Evolutionary conservation across 2,329 filamentous ascomycete species (phyloP).

Genomic region (Thelonectria blattea): DNA sequence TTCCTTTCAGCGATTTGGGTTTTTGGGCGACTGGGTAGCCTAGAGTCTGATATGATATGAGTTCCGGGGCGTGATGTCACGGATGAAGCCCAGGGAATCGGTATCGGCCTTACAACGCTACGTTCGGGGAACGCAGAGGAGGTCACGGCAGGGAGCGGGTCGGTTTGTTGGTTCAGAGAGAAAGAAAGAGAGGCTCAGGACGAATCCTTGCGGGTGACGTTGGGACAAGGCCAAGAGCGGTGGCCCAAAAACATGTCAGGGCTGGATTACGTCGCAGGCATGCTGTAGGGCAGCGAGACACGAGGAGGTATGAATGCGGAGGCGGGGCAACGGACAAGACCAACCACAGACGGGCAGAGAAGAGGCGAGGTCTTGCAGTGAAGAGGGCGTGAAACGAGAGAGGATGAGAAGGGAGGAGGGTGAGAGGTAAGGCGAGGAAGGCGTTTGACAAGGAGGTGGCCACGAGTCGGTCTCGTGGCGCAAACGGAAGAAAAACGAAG

Average conservation of each 20-base stretch:
- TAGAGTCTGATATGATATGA: conserved; percentile 9
- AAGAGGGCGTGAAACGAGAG: conserved; percentile 6
- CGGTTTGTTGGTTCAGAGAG: neutral
- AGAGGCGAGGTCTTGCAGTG: neutral
- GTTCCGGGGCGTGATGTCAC: conserved; percentile 9
- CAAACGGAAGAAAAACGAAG: conserved; percentile 1
- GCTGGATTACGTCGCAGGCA: conserved; percentile 34
- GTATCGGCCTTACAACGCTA: conserved; percentile 16
- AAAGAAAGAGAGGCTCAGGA: conserved; percentile 5
- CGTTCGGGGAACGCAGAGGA: conserved; percentile 3
- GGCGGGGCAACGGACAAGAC: conserved; percentile 8
- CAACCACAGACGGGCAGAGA: conserved; percentile 8
- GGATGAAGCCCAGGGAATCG: conserved; percentile 2
- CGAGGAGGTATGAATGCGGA: conserved; percentile 12
- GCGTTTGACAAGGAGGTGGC: neutral
- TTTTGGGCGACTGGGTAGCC: conserved; percentile 18
- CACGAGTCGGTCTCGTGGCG: conserved; percentile 12
- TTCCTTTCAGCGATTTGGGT: conserved; percentile 18
- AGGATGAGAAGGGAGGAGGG: conserved; percentile 1
- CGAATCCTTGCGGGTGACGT: conserved; percentile 29
- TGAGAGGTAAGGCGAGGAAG: neutral
- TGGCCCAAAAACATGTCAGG: conserved; percentile 28
- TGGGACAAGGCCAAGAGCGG: conserved; percentile 25
- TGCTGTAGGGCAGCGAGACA: conserved; percentile 31
- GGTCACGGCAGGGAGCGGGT: conserved; percentile 6